Evolutionary conservation across 495 filamentous ascomycete genomes (phyloP).

Genomic region (Annulohypoxylon moriforme): DNA sequence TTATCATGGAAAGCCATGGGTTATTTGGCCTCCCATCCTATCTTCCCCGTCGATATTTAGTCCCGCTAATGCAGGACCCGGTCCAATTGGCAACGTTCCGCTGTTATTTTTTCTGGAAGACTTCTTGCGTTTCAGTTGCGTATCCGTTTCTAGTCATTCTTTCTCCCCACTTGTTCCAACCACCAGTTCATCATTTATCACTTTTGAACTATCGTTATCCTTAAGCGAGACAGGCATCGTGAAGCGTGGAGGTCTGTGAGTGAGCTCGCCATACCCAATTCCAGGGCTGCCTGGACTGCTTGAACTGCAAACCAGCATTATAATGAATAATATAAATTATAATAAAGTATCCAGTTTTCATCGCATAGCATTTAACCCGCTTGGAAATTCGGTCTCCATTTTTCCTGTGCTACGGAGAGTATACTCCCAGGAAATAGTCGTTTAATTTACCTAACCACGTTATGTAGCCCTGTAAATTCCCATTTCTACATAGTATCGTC

Average conservation of each 20-base stretch:
- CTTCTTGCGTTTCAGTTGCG: slow-evolving; percentile 43
- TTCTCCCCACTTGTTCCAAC: slow-evolving; percentile 1
- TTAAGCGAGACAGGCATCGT: slow-evolving; percentile 33
- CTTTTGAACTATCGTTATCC: slow-evolving; percentile 37
- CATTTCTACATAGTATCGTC: slow-evolving; percentile 22
- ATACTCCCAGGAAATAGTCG: slow-evolving; percentile 13
- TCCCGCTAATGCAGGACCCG: slow-evolving; percentile 44
- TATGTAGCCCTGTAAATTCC: slow-evolving; percentile 18
- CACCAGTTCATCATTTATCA: slow-evolving; percentile 6
- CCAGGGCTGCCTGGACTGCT: neutral
- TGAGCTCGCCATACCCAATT: neutral
- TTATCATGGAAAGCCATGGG: neutral
- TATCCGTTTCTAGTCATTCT: slow-evolving; percentile 10
- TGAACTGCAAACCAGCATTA: neutral
- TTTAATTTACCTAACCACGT: slow-evolving; percentile 40
- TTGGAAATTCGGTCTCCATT: slow-evolving; percentile 35
- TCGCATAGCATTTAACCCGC: slow-evolving; percentile 34
- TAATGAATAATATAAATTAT: slow-evolving; percentile 8
- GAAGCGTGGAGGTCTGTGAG: slow-evolving; percentile 15
- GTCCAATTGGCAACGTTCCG: slow-evolving; percentile 46
- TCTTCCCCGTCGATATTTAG: slow-evolving; percentile 43
- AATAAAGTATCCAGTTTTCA: slow-evolving; percentile 28
- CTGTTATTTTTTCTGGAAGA: slow-evolving; percentile 40
- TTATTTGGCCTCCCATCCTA: slow-evolving; percentile 9
- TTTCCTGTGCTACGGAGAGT: slow-evolving; percentile 15